phyloP scores from a whole-genome alignment of 768 basidiomycete genomes.

The Dacryopinax spathularia region DNA sequence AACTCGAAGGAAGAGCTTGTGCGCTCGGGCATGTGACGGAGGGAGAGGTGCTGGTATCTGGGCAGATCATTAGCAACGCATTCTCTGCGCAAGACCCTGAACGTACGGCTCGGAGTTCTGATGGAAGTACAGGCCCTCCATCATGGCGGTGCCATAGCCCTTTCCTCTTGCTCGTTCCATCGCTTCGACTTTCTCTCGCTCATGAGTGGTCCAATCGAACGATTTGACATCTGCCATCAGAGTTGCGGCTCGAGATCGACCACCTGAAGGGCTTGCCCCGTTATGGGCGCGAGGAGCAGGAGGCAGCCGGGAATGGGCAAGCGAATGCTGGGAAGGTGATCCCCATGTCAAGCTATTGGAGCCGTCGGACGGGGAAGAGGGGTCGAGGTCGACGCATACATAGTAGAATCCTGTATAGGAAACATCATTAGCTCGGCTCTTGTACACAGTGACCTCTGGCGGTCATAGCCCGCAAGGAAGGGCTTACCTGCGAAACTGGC shows the following conservation, averaged over 20 bases:
- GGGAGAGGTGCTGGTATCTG: conserved; percentile 80
- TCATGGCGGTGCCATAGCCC: conserved; percentile 38
- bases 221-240: conserved; percentile 5
- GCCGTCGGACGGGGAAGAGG: conserved; percentile 32
- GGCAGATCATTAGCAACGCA: neutral
- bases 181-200: conserved; percentile 26
- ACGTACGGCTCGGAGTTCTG: conserved; percentile 84
- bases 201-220: conserved; percentile 27
- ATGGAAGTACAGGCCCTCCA: conserved; percentile 89
- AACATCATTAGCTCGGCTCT: too few species aligned
- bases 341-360: conserved; percentile 22
- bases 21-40: conserved; percentile 61
- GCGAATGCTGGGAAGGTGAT: conserved; percentile 22
- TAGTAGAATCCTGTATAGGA: conserved; percentile 68
- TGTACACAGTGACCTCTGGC: too few species aligned
- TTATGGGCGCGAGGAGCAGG: conserved; percentile 20
- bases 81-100: neutral
- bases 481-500: conserved; percentile 83
- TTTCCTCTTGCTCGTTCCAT: conserved; percentile 27
- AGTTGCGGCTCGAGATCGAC: conserved; percentile 7
- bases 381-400: conserved; percentile 80
- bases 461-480: neutral
- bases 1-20: conserved; percentile 75
- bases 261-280: conserved; percentile 16
- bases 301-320: conserved; percentile 22